Conservation (phyloP, 768 basidiomycete genomes). For the Mycena venus region DNA sequence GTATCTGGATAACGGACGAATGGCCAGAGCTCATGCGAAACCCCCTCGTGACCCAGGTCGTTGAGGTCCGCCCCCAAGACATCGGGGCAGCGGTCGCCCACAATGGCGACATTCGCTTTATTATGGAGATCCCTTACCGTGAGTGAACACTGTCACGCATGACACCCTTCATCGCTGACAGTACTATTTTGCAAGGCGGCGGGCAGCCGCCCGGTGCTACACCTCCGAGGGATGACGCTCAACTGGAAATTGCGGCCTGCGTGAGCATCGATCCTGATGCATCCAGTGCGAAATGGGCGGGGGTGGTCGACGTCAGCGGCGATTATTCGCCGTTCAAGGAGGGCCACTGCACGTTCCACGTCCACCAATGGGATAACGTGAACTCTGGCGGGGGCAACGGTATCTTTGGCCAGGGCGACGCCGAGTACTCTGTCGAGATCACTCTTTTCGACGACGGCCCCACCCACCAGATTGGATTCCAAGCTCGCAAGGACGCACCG, state of each 20-base stretch:
- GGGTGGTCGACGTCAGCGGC: neutral
- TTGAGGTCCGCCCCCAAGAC: no score
- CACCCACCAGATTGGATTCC: slow-evolving; percentile 1
- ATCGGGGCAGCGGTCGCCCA: no score
- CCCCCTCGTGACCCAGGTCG: no score
- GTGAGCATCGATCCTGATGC: neutral
- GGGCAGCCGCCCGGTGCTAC: no score
- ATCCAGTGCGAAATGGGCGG: neutral
- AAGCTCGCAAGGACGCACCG: neutral
- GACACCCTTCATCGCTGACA: no score
- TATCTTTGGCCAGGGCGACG: neutral
- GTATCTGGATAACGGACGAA: no score
- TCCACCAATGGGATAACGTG: neutral
- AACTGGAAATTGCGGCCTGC: neutral
- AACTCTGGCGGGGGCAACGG: neutral
- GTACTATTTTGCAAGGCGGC: no score
- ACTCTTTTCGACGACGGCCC: neutral
- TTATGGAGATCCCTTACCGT: no score
- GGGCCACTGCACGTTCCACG: neutral
- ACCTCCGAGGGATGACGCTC: neutral
- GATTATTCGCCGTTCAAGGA: neutral
- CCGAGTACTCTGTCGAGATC: neutral
- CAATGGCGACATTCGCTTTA: no score
- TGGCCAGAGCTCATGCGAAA: no score
- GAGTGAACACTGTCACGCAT: no score